Evolutionary conservation across 2,329 filamentous ascomycete genomes (phyloP).

Genomic region (Dothistroma septosporum): DNA sequence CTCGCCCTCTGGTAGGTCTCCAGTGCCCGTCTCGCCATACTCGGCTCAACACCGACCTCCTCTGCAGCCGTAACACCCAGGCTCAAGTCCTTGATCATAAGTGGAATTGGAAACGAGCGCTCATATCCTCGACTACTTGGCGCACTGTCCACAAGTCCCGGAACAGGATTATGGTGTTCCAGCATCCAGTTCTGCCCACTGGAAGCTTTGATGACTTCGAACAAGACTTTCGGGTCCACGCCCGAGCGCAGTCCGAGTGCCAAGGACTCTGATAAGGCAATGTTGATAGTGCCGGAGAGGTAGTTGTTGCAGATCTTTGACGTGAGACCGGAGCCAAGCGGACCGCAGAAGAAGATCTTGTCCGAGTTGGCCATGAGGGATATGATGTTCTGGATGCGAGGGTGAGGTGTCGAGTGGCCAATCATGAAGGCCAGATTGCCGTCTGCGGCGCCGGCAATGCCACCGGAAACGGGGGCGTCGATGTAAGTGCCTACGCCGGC

Average conservation of each 20-base stretch:
- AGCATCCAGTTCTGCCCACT: slow-evolving; percentile 38
- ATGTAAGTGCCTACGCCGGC: slow-evolving; percentile 25
- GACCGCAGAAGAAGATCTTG: slow-evolving; percentile 32
- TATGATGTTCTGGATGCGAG: slow-evolving; percentile 10
- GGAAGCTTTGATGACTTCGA: slow-evolving; percentile 46
- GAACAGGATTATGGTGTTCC: slow-evolving; percentile 28
- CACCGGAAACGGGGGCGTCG: slow-evolving; percentile 39
- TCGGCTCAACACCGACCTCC: slow-evolving; percentile 4
- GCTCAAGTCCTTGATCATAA: slow-evolving; percentile 2
- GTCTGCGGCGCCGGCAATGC: slow-evolving; percentile 35
- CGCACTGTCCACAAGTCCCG: neutral
- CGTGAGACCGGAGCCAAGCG: slow-evolving; percentile 29
- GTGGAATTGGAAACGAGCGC: neutral
- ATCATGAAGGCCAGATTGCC: slow-evolving; percentile 39
- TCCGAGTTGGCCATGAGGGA: slow-evolving; percentile 25
- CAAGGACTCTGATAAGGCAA: slow-evolving; percentile 55
- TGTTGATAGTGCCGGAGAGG: slow-evolving; percentile 53
- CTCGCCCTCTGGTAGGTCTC: neutral
- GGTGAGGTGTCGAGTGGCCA: slow-evolving; percentile 23
- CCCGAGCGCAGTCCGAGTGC: slow-evolving; percentile 56
- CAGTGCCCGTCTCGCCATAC: neutral
- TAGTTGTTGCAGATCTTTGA: slow-evolving; percentile 53
- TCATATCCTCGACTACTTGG: neutral
- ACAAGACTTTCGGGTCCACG: slow-evolving; percentile 49
- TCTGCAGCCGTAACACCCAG: neutral